Percentiles rank a stretch among this genome's conserved stretches.
Conservation (phyloP, 768 basidiomycete genomes). For the Pholiota molesta region DNA sequence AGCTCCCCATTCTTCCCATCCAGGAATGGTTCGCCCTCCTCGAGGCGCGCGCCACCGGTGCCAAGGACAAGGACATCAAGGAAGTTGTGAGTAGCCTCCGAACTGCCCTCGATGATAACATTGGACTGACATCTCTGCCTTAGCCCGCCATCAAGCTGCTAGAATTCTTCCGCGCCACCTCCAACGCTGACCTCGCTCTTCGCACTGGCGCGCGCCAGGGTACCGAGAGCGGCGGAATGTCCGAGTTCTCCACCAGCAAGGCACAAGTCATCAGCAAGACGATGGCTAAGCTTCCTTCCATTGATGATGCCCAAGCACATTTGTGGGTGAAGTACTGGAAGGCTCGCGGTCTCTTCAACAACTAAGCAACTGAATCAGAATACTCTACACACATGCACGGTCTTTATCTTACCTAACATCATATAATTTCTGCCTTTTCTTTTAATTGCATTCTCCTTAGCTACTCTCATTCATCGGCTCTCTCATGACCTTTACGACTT, state of each 20-base stretch:
- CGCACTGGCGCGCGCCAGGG: constrained; percentile 1
- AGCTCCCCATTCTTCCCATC: constrained; percentile 14
- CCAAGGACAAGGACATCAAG: constrained; percentile 4
- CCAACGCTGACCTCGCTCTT: background rate
- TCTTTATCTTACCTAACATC: no score
- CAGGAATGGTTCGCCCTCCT: constrained; percentile 22
- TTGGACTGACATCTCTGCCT: background rate
- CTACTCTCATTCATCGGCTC: no score
- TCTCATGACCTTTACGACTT: no score
- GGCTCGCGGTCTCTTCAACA: constrained; percentile 1
- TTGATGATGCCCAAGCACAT: background rate
- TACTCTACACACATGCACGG: background rate
- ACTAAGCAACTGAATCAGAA: background rate
- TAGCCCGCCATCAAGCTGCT: constrained; percentile 39
- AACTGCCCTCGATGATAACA: background rate
- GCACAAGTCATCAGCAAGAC: constrained; percentile 8
- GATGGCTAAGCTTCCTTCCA: constrained; percentile 1
- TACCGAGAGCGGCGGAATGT: constrained; percentile 1
- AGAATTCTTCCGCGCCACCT: constrained; percentile 28
- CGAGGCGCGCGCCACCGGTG: constrained; percentile 6
- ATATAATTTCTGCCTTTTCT: no score
- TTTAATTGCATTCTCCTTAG: no score
- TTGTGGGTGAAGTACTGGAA: constrained; percentile 7
- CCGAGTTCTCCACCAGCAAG: constrained; percentile 4
- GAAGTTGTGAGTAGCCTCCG: constrained; percentile 14